A percentile compares a stretch with the other conserved stretches of the same genome.
These are phyloP conservation scores for Apiospora sp. DNA, from an alignment of 2,329 filamentous ascomycete genomes.

Conservation along the genomic window DNA sequence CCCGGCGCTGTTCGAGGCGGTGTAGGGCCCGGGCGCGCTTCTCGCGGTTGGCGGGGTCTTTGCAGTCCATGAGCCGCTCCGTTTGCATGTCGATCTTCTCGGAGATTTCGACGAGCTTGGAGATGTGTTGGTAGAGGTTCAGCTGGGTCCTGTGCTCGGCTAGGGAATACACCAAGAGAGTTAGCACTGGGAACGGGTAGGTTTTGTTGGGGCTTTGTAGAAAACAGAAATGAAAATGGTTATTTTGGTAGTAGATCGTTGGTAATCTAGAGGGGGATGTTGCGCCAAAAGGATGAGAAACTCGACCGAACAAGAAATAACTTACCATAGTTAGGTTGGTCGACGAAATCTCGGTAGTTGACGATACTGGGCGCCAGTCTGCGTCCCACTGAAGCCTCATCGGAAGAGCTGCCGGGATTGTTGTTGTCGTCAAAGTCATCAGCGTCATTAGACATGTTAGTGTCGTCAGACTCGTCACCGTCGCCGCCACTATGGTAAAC, in stretches of 20 bases:
- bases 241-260: neutral
- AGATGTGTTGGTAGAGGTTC: neutral
- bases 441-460: too few species aligned
- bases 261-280: too few species aligned
- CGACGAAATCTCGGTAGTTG: neutral
- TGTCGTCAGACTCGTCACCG: neutral
- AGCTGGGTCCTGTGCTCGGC: neutral
- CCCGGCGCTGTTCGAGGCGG: neutral
- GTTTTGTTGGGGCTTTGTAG: neutral
- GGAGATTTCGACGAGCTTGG: neutral
- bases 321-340: neutral
- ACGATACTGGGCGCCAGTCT: neutral
- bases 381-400: neutral
- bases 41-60: neutral
- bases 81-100: neutral
- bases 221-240: neutral
- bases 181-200: neutral
- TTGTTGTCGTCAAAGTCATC: neutral
- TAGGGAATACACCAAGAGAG: neutral
- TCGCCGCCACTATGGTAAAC: neutral
- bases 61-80: neutral
- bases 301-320: fast-evolving
- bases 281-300: neutral
- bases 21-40: neutral
- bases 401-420: neutral